Conservation (phyloP, 83 land plant genomes). For the Larix sibirica region DNA sequence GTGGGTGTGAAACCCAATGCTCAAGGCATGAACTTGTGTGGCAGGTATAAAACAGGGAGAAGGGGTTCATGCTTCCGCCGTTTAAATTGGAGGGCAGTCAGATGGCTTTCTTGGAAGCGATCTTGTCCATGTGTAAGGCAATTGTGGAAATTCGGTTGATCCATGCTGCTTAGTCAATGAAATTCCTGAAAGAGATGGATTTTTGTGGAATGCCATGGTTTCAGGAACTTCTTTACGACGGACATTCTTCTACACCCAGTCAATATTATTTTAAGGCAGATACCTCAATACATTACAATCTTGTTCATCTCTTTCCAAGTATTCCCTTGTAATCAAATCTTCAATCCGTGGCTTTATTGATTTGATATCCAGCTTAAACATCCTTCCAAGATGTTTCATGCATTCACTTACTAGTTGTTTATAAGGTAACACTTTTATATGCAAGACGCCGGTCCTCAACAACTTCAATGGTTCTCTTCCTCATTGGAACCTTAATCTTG, state of each 20-base stretch:
- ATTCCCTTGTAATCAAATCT: slow-evolving; percentile 63
- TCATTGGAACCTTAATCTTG: slow-evolving; percentile 64
- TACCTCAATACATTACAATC: slow-evolving; percentile 67
- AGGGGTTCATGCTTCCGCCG: slow-evolving; percentile 9
- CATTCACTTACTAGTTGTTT: slow-evolving; percentile 80
- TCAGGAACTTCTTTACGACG: neutral
- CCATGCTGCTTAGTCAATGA: neutral
- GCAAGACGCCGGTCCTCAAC: slow-evolving; percentile 82
- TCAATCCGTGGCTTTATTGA: slow-evolving; percentile 75
- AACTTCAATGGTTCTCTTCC: slow-evolving; percentile 80
- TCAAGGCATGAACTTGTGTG: slow-evolving; percentile 16
- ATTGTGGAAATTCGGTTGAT: slow-evolving; percentile 12
- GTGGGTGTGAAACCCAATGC: neutral
- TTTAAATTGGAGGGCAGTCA: slow-evolving; percentile 8
- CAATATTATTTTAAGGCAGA: neutral
- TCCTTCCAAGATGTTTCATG: slow-evolving; percentile 82
- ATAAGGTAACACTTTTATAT: slow-evolving; percentile 69
- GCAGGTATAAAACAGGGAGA: neutral
- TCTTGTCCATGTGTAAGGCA: slow-evolving; percentile 24
- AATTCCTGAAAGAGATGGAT: slow-evolving; percentile 14
- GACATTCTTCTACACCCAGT: too few relatives aligned
- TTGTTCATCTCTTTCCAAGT: slow-evolving; percentile 69
- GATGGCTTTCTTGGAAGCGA: slow-evolving; percentile 22
- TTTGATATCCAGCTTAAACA: slow-evolving; percentile 84
- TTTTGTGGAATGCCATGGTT: slow-evolving; percentile 26